These are phyloP conservation scores for Plasmodium relictum DNA, from an alignment of 169 alveolate species.

Conservation along the genomic window DNA sequence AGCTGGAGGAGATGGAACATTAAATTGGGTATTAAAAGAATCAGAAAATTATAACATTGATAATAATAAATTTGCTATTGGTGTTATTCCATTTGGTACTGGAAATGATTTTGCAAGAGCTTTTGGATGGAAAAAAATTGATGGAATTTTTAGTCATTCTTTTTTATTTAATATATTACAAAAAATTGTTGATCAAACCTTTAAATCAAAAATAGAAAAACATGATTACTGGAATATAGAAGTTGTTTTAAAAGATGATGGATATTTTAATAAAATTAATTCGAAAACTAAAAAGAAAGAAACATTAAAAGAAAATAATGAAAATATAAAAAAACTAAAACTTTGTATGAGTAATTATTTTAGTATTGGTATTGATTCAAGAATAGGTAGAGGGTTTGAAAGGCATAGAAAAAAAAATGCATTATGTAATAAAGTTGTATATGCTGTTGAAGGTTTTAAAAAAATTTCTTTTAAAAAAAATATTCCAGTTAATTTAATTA, in stretches of 20 bases:
- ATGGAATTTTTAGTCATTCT: slow-evolving; percentile 85
- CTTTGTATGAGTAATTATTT: slow-evolving; percentile 92
- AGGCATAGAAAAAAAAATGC: slow-evolving; percentile 88
- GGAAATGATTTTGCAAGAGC: slow-evolving; percentile 96
- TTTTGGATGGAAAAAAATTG: slow-evolving; percentile 91
- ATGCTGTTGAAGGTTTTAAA: slow-evolving; percentile 87
- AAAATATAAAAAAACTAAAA: slow-evolving; percentile 25
- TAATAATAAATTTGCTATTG: slow-evolving; percentile 85
- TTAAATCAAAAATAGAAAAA: slow-evolving; percentile 84
- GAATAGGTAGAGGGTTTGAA: slow-evolving; percentile 95
- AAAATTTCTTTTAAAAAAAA: slow-evolving; percentile 82
- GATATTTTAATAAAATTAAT: slow-evolving; percentile 88
- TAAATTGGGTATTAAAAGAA: slow-evolving; percentile 93
- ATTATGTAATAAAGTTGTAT: slow-evolving; percentile 84
- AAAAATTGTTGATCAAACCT: slow-evolving; percentile 82
- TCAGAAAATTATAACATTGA: slow-evolving; percentile 87
- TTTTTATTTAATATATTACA: slow-evolving; percentile 87
- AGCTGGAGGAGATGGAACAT: slow-evolving; percentile 98
- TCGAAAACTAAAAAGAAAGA: slow-evolving; percentile 83
- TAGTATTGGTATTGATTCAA: slow-evolving; percentile 95
- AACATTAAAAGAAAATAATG: slow-evolving; percentile 63
- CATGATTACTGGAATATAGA: slow-evolving; percentile 94
- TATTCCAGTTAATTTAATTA: slow-evolving; percentile 78
- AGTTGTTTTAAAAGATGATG: slow-evolving; percentile 89
- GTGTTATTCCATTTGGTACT: slow-evolving; percentile 96